Evolutionary conservation across 441 rosid species (phyloP).

Genomic region (Jatropha podagrica): DNA sequence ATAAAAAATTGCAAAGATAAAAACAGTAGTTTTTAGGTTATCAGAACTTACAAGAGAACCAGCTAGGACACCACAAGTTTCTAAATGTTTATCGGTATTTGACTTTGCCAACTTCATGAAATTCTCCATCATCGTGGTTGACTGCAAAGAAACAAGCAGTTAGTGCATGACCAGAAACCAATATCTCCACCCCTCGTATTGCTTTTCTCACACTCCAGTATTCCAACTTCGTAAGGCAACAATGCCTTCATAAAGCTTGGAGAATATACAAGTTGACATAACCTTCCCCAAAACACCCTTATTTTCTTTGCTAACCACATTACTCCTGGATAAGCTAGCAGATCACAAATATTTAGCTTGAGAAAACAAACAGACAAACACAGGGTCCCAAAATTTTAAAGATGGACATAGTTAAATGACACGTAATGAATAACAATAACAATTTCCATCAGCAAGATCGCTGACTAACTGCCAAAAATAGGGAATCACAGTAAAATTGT

Average conservation of each 20-base stretch:
- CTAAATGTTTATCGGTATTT: constrained; percentile 83
- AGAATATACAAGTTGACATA: neutral
- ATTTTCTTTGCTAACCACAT: neutral
- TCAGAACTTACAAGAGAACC: constrained; percentile 81
- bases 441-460: constrained; percentile 8
- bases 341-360: neutral
- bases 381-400: neutral
- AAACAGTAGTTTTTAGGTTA: constrained; percentile 12
- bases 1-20: constrained; percentile 10
- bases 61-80: constrained; percentile 97
- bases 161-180: neutral
- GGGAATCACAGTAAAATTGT: constrained; percentile 2
- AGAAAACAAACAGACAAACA: neutral
- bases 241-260: neutral
- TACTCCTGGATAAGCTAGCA: neutral
- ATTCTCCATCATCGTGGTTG: constrained; percentile 86
- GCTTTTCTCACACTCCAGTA: neutral
- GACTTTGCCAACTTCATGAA: constrained; percentile 93
- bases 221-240: neutral
- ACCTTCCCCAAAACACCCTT: neutral
- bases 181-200: neutral
- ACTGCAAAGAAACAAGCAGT: constrained; percentile 45
- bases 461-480: neutral
- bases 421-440: neutral
- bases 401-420: neutral